These are phyloP conservation scores for Chloris gayana DNA, from an alignment of 176 grass and related monocot genomes.

Conservation along the genomic window DNA sequence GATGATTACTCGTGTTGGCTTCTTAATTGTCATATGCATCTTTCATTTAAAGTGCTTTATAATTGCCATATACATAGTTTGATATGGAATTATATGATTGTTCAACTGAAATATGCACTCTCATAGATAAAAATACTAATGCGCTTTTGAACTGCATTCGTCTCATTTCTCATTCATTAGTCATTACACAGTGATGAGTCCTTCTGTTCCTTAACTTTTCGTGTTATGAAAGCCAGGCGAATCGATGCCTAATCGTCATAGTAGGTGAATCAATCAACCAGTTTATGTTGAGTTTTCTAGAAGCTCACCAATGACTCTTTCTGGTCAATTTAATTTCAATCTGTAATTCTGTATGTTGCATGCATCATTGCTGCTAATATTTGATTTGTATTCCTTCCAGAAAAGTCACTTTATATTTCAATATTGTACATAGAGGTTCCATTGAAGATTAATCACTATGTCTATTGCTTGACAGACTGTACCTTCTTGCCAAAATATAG, in stretches of 20 bases:
- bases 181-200: not conserved
- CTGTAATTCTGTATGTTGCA: not conserved
- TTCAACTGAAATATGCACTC: not conserved
- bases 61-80: conserved; percentile 1
- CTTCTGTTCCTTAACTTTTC: not conserved
- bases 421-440: conserved; percentile 29
- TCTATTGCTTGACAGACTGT: conserved; percentile 55
- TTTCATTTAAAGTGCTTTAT: not conserved
- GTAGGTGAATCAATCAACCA: not conserved
- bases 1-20: not conserved
- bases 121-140: not conserved
- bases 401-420: not conserved
- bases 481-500: conserved; percentile 63
- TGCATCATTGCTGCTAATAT: not conserved
- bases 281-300: conserved; percentile 10
- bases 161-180: not conserved
- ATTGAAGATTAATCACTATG: conserved; percentile 34
- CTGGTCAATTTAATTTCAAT: conserved; percentile 8
- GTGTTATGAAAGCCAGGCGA: not conserved
- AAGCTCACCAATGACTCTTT: conserved; percentile 5
- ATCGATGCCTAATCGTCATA: conserved; percentile 5
- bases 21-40: not conserved
- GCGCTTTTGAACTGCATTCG: not conserved
- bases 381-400: conserved; percentile 17
- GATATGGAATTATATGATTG: not conserved